Evolutionary conservation across 345 rosid species (phyloP), one percentile per base, ranked within the genome.

Genomic region (Hibiscus trionum): DNA sequence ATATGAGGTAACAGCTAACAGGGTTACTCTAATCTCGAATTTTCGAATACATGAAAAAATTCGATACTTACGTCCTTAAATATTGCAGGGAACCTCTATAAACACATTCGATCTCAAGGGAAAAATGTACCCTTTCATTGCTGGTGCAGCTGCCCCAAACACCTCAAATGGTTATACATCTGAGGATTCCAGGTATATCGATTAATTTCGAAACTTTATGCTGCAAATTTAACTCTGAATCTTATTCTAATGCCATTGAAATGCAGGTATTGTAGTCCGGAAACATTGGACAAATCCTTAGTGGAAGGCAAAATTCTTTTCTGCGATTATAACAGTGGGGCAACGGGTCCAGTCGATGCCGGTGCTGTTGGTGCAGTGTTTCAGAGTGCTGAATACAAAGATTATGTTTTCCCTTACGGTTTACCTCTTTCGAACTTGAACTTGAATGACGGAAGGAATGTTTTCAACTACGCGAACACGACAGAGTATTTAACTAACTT

Each of bases 301-400:
- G 73, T 70, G 10, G 58, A 33, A 56, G 73, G 73, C 5, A 70
- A 70, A 35, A 70, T 70, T 14, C 64, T 70, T 33, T 55, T 57
- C 4, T 68, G 72, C 7, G 72, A 68, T 19, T 16, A 29, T 33
- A 1, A 14, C 3, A 47, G 7, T 11, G 16, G 17, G 33, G 37
- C 31, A 7, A 31, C 53, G 49, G 75, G 72, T 60, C 65, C 73
- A 1, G 9, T 67, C 52, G 55, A 55, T 11, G 47, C 24, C n/a
- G 61, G 63, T 17, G 47, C 60, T 8, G 50, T 42, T n/a, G 46
- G 47, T 4, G 37, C 61, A 0, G 35, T 52, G 3, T 37, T 55
- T 35, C 67, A 62, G 24, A 3, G 0, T 35, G 12, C 2, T 4
- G 7, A 5, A 16, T 0, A 3, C 26, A 62, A 62, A 35, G 67